These are phyloP conservation scores for Turritis glabra DNA, from an alignment of 345 rosid genomes.

Conservation along the genomic window DNA sequence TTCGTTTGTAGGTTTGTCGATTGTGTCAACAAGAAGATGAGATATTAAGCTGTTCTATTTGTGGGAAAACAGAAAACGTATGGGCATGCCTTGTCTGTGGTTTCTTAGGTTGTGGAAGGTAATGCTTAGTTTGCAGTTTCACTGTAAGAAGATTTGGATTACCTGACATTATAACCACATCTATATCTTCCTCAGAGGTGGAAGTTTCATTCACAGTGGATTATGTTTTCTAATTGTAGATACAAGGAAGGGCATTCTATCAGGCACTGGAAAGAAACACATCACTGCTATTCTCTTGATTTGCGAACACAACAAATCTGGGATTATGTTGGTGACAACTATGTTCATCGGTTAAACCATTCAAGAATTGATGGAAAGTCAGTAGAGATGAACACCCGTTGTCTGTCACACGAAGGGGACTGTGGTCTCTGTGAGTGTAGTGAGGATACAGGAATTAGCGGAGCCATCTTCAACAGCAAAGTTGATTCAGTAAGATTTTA, in stretches of 20 bases:
- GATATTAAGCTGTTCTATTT: constrained; percentile 70
- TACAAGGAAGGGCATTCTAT: constrained; percentile 94
- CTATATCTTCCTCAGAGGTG: constrained; percentile 5
- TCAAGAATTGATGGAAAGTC: constrained; percentile 82
- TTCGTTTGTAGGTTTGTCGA: constrained; percentile 64
- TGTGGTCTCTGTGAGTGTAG: constrained; percentile 68
- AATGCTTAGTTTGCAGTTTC: constrained; percentile 19
- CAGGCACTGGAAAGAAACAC: constrained; percentile 87
- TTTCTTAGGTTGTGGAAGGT: constrained; percentile 97
- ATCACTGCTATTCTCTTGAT: constrained; percentile 92
- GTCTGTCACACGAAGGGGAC: constrained; percentile 61
- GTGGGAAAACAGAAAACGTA: constrained; percentile 76
- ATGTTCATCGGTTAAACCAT: constrained; percentile 91
- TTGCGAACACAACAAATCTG: constrained; percentile 86
- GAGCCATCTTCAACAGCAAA: constrained; percentile 83
- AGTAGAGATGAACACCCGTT: constrained; percentile 55
- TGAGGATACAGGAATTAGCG: constrained; percentile 79
- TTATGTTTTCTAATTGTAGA: constrained; percentile 44
- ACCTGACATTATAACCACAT: constrained; percentile 4
- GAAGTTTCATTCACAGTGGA: not conserved
- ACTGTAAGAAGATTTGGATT: not conserved
- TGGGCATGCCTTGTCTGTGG: constrained; percentile 96
- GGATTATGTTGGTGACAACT: constrained; percentile 96
- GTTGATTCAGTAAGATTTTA: constrained; percentile 71
- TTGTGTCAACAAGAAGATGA: constrained; percentile 92